Base-by-base conservation (phyloP, 176 grass and related monocot species). In the Echinochloa phyllopogon region DNA sequence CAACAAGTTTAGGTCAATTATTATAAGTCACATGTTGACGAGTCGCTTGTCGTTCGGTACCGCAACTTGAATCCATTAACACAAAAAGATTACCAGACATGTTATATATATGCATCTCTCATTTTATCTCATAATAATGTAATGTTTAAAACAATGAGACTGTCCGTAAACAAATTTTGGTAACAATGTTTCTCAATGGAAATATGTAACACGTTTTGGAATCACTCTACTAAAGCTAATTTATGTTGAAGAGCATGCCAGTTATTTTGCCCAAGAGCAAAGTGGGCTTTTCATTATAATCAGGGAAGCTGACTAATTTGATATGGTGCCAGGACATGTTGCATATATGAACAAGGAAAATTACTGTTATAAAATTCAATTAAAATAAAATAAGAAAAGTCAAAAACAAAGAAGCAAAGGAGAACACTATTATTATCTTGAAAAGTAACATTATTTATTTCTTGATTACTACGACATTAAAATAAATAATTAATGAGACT, bases 331-430 rank as follows among this genome's bases (percentile, higher is more conserved):
- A 59, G 8, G n/a, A 59, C 57, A 38, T 37, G 25, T 23, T 58
- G 2, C 14, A 72, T 50, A 29, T 72, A 49, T 33, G 24, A 33
- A 72, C 7, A 72, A 47, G 25, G n/a, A 44, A 59, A 42, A 5
- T 8, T 9, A 0, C 37, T 23, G 48, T 79, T 42, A 72, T 61
- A 66, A 71, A 86, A 63, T 21, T 42, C 42, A 72, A 72, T 1
- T 40, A 1, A 23, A 61, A 50, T 21, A 78, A 85, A 17, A 23
- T 37, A 40, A 58, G 14, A 64, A 64, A 80, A 80, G 65, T 86
- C 29, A 71, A 51, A 14, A 72, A 25, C 7, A 63, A 86, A 79
- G 13, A 23, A 41, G 47, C 16, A 73, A 24, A 25, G 21, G 23
- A 65, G 53, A 27, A 64, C 39, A 42, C 9, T 24, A 11, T 20